These are phyloP conservation scores for Boletellus sp. DNA, from an alignment of 768 basidiomycete genomes.

Conservation along the genomic window DNA sequence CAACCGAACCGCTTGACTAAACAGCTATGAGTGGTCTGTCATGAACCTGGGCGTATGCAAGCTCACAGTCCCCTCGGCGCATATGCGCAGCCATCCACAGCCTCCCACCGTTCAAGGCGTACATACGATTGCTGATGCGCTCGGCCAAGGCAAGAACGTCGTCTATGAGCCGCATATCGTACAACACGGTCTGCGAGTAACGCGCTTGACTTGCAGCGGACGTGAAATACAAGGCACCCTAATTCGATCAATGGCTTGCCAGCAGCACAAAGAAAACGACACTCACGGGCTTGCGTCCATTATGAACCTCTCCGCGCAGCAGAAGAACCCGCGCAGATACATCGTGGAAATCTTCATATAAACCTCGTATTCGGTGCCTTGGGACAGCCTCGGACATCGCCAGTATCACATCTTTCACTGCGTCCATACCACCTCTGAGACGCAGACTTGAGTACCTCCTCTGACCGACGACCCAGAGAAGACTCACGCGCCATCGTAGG, in stretches of 20 bases:
- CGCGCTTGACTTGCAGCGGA: slow-evolving; percentile 25
- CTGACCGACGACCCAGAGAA: background rate
- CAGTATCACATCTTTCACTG: slow-evolving; percentile 35
- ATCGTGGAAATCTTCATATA: slow-evolving; percentile 37
- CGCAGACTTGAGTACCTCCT: background rate
- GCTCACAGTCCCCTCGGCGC: slow-evolving; percentile 43
- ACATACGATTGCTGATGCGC: slow-evolving; percentile 33
- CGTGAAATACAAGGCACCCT: slow-evolving; percentile 35
- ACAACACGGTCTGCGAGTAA: slow-evolving; percentile 32
- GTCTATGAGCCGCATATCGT: slow-evolving; percentile 26
- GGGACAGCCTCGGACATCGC: slow-evolving; percentile 35
- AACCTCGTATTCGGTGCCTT: slow-evolving; percentile 33
- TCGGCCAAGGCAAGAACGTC: slow-evolving; percentile 29
- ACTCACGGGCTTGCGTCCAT: slow-evolving; percentile 37
- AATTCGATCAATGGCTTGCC: background rate
- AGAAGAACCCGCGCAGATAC: slow-evolving; percentile 36
- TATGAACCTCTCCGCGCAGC: slow-evolving; percentile 39
- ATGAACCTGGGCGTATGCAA: background rate
- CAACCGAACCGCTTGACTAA: slow-evolving; percentile 32
- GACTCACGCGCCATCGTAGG: slow-evolving; percentile 41
- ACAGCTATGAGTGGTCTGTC: background rate
- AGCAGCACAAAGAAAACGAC: background rate
- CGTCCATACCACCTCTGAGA: slow-evolving; percentile 37
- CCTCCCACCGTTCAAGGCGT: slow-evolving; percentile 25
- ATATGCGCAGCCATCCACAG: slow-evolving; percentile 45